Base-by-base conservation (phyloP, 2,329 filamentous ascomycete species). In the Apiospora phragmitis region DNA sequence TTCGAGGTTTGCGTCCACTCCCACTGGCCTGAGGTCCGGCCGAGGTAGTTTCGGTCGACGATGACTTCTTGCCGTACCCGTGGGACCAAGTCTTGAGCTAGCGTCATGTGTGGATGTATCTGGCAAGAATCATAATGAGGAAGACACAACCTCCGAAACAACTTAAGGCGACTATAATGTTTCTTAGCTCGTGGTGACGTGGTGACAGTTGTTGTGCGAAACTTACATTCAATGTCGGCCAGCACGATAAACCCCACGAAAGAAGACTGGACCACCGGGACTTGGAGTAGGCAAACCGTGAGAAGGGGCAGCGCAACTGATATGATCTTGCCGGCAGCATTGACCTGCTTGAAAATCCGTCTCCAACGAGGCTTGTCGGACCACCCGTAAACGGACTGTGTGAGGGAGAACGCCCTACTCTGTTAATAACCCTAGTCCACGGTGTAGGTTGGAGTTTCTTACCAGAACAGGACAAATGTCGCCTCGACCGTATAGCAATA, bases 21-120 rank as follows among this genome's bases (percentile, higher is more conserved):
- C 26, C 29, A 29, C 11, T 41, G 16, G 76, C 55, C 70, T 24
- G 65, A 16, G 35, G 29, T 65, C 24, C 51, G 45, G 65, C 73
- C 12, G 70, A 69, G 70, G 29, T 66, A 38, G 24, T 59, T 35
- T 18, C 51, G 51, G 26, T 59, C 18, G 51, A 47, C 11, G 35
- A 72, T 24, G 74, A 75, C 32, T 72, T 72, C 55, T 77, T 66
- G 41, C 73, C 79, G 73, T 79, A 82, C 35, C 62, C 77, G 43
- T 77, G 78, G 55, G 77, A 79, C 78, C 78, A 82, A 0, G 76
- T 75, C 7, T 74, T 68, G n/a, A 79, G 72, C 16, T 81, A 74
- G n/a, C 78, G 73, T n/a, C 81, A 78, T n/a, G 81, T 80, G 67
- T 79, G 77, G 21, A 85, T 73, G 68, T 85, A 85, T 75, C 81